Evolutionary conservation across 1,284 basidiomycete species (phyloP).

Genomic region (Stereum hirsutum): DNA sequence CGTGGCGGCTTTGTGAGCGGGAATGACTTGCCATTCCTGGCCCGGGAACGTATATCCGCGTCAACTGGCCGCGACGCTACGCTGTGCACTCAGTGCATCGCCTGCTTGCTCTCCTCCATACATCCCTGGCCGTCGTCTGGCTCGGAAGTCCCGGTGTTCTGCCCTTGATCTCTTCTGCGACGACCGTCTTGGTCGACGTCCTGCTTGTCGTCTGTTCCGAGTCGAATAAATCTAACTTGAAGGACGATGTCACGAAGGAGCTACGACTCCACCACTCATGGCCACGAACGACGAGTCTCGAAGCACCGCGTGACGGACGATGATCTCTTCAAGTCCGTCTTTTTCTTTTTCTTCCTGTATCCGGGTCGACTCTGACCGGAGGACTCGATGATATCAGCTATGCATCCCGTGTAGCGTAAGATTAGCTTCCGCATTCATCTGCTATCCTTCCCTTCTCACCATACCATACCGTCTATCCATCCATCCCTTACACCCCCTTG

Average conservation of each 20-base stretch:
- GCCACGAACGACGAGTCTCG: constrained; percentile 60
- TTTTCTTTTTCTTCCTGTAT: constrained; percentile 1
- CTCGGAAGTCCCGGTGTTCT: too few species aligned
- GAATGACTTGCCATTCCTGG: too few species aligned
- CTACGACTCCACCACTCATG: constrained; percentile 40
- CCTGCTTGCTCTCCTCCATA: too few species aligned
- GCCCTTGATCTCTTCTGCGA: too few species aligned
- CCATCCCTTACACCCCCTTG: too few species aligned
- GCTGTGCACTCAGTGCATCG: too few species aligned
- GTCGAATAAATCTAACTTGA: background rate
- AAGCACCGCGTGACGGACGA: constrained; percentile 73
- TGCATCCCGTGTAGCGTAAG: constrained; percentile 71
- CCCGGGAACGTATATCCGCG: too few species aligned
- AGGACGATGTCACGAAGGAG: constrained; percentile 52
- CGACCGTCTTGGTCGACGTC: too few species aligned
- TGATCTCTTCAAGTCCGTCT: constrained; percentile 69
- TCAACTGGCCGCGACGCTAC: too few species aligned
- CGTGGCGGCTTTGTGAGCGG: too few species aligned
- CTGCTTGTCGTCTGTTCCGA: too few species aligned
- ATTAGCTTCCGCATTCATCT: constrained; percentile 14
- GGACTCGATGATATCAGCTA: constrained; percentile 36
- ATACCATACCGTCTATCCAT: constrained; percentile 3
- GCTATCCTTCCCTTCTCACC: constrained; percentile 8
- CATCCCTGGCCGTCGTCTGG: too few species aligned
- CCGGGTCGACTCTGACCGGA: constrained; percentile 6